Evolutionary conservation across 768 basidiomycete genomes (phyloP), one percentile per base, ranked within the genome.

Genomic region (Tylopilus subfusipes): DNA sequence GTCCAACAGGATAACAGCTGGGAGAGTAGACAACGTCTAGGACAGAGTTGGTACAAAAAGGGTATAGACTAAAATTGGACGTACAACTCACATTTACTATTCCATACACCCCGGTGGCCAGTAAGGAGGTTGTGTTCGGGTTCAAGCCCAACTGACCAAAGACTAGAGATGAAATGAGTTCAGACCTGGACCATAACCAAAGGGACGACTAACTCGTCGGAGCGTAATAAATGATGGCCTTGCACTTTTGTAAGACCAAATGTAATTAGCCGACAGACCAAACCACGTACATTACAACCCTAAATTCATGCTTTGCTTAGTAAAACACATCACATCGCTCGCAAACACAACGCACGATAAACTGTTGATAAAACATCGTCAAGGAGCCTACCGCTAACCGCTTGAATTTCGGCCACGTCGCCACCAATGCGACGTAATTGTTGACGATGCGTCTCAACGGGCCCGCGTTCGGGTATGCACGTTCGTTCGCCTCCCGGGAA

Each of bases 91-190:
- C 64, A 14, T 68, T 72, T 16, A 71, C 68, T 56, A 75, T 62
- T 8, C 75, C 76, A 19, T 68, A 74, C 21, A 75, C 72, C 13
- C 75, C 75, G 1, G 74, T 73, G n/a, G 76, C 75, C 11, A 76
- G 58, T 7, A 76, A 54, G 9, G 75, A 76, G 1, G 75, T 72
- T 1, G 75, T 76, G 34, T 68, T 73, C 0, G 69, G 70, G 21
- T 73, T 65, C 31, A 76, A 58, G n/a, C 73, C 74, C n/a, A 77
- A 53, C 50, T 74, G 72, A 48, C 69, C 63, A 51, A 76, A 76
- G 34, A 77, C 75, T 64, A n/a, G 58, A 33, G 10, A 52, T 62
- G 7, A 60, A 59, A 48, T 68, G 61, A 58, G 59, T 59, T 25
- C 56, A 4, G 8, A 19, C 31, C 29, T 40, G 2, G 16, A 46